Percentiles rank a stretch among this genome's conserved stretches.
phyloP scores from a whole-genome alignment of 2,329 filamentous ascomycete species.

The Stagonosporopsis vannaccii region DNA sequence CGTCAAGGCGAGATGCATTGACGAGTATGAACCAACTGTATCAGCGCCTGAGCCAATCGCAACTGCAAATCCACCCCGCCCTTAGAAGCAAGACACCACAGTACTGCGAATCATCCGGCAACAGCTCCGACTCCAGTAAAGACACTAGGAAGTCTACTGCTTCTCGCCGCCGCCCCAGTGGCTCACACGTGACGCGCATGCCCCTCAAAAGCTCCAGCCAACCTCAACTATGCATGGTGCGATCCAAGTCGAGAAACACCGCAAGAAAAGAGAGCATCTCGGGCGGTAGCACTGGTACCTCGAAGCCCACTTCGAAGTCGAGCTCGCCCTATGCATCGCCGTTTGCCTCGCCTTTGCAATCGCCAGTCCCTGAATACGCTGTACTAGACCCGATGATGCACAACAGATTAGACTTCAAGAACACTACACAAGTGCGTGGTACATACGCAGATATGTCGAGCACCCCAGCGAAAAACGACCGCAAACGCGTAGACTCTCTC shows the following conservation, averaged over 20 bases:
- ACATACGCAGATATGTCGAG: neutral
- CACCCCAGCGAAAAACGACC: neutral
- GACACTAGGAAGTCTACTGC: conserved; percentile 35
- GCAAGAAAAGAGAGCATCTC: conserved; percentile 31
- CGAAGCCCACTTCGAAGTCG: conserved; percentile 22
- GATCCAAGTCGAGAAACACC: conserved; percentile 35
- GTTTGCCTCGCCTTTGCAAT: conserved; percentile 32
- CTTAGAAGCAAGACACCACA: conserved; percentile 15
- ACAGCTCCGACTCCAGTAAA: conserved; percentile 24
- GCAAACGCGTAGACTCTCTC: conserved; percentile 32
- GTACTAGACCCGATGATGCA: conserved; percentile 31
- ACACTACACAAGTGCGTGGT: neutral
- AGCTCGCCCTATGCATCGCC: conserved; percentile 35
- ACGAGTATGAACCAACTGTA: conserved; percentile 52
- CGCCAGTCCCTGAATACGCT: conserved; percentile 36
- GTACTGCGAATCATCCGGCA: conserved; percentile 12
- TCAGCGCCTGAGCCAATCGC: conserved; percentile 48
- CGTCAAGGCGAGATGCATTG: conserved; percentile 54
- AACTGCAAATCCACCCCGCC: conserved; percentile 38
- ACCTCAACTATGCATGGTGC: conserved; percentile 48
- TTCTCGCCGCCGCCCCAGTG: conserved; percentile 32
- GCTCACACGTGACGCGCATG: conserved; percentile 41
- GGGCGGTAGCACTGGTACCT: conserved; percentile 30
- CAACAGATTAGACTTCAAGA: conserved; percentile 5
- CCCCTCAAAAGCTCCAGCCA: conserved; percentile 42